Percentiles rank a stretch among this genome's conserved stretches.
These are phyloP conservation scores for Macadamia integrifolia DNA, from an alignment of 164 flowering plant species.

Conservation along the genomic window DNA sequence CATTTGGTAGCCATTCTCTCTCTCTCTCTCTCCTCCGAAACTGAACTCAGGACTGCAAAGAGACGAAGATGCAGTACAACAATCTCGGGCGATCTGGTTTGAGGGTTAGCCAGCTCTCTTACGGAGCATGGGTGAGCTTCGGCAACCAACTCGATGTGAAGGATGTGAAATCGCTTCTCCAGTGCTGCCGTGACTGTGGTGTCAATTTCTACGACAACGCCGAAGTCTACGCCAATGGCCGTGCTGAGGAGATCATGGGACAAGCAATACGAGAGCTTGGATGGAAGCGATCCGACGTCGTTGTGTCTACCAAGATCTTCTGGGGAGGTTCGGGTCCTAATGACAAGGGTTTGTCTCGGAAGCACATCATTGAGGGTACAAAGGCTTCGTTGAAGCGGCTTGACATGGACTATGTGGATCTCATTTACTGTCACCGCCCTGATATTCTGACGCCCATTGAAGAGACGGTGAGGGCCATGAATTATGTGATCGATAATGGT, in stretches of 20 bases:
- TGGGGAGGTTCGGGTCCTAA: slow-evolving; percentile 97
- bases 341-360: slow-evolving; percentile 85
- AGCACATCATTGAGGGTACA: slow-evolving; percentile 91
- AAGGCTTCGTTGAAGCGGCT: slow-evolving; percentile 78
- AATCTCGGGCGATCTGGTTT: slow-evolving; percentile 87
- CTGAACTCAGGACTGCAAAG: neutral
- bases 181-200: slow-evolving; percentile 90
- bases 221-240: slow-evolving; percentile 98
- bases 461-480: slow-evolving; percentile 99
- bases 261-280: slow-evolving; percentile 96
- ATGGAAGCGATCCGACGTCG: slow-evolving; percentile 90
- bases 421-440: slow-evolving; percentile 87
- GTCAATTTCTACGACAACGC: slow-evolving; percentile 99
- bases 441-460: slow-evolving; percentile 81
- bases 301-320: slow-evolving; percentile 95
- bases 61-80: slow-evolving; percentile 77
- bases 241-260: slow-evolving; percentile 99
- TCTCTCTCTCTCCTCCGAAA: neutral
- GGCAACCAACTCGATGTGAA: slow-evolving; percentile 98
- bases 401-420: slow-evolving; percentile 92
- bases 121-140: slow-evolving; percentile 97
- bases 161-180: slow-evolving; percentile 85
- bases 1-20: too few species aligned
- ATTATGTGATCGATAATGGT: slow-evolving; percentile 87
- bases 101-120: slow-evolving; percentile 91